Conservation (phyloP, 345 rosid genomes). For the Dovyalis caffra region DNA sequence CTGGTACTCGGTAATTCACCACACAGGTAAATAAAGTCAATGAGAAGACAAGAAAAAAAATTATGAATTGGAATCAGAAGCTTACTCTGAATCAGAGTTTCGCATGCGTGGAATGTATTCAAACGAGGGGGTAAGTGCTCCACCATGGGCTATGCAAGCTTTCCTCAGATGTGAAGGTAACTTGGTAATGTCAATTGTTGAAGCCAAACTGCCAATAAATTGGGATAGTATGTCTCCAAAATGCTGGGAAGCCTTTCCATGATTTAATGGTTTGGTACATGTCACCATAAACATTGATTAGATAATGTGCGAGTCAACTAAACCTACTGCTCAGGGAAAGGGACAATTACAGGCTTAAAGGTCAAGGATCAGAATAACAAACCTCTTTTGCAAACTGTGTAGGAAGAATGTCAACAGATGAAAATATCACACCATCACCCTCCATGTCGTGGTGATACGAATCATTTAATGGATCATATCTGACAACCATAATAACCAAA, state of each 20-base stretch:
- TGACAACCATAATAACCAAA: constrained; percentile 23
- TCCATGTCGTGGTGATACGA: constrained; percentile 80
- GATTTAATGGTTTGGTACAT: constrained; percentile 21
- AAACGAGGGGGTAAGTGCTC: constrained; percentile 61
- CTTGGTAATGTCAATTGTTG: constrained; percentile 45
- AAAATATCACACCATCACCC: constrained; percentile 71
- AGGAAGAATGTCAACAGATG: constrained; percentile 88
- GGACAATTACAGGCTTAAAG: not conserved
- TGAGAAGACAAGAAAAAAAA: not conserved
- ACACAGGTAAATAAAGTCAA: not conserved
- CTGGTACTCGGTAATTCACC: not conserved
- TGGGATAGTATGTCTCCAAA: constrained; percentile 82
- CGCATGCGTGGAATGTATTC: constrained; percentile 90
- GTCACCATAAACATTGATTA: constrained; percentile 12
- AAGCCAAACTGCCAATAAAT: constrained; percentile 72
- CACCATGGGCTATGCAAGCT: constrained; percentile 84
- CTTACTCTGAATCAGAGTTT: constrained; percentile 73
- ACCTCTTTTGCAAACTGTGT: constrained; percentile 98
- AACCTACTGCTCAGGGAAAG: not conserved
- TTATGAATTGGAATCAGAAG: constrained; percentile 1
- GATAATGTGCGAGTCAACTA: not conserved
- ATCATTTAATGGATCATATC: constrained; percentile 57
- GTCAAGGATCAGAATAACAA: constrained; percentile 9
- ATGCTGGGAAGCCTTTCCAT: constrained; percentile 78
- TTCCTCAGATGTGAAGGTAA: constrained; percentile 70